phyloP scores from a whole-genome alignment of 768 basidiomycete genomes.

The Boletus pseudopeckii region DNA sequence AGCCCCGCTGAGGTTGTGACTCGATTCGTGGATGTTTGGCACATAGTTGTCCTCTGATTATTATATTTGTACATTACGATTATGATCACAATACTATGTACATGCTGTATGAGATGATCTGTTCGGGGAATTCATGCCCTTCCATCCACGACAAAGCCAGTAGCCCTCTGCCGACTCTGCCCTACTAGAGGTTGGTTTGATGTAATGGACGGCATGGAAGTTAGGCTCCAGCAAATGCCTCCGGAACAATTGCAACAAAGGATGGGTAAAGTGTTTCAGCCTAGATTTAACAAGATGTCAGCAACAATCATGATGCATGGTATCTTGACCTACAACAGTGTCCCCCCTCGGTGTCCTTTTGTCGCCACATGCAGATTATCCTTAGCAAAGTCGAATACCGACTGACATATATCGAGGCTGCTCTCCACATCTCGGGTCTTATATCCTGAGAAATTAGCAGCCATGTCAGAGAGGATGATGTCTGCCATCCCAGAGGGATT shows the following conservation, averaged over 20 bases:
- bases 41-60: slow-evolving; percentile 5
- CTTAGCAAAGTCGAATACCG: slow-evolving; percentile 67
- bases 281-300: slow-evolving; percentile 36
- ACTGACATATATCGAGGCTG: slow-evolving; percentile 69
- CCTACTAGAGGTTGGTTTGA: slow-evolving; percentile 84
- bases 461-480: slow-evolving; percentile 88
- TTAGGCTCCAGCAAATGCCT: slow-evolving; percentile 50
- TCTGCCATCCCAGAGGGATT: slow-evolving; percentile 55
- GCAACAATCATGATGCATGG: neutral
- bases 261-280: slow-evolving; percentile 83
- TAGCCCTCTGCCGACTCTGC: slow-evolving; percentile 79
- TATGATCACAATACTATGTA: slow-evolving; percentile 1
- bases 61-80: slow-evolving; percentile 16
- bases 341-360: slow-evolving; percentile 40
- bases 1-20: neutral
- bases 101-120: neutral
- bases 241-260: slow-evolving; percentile 64
- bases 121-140: slow-evolving; percentile 13
- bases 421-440: slow-evolving; percentile 58
- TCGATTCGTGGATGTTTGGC: neutral
- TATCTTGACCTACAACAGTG: slow-evolving; percentile 46
- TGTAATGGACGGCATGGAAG: slow-evolving; percentile 63
- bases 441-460: slow-evolving; percentile 78
- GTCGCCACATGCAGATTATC: slow-evolving; percentile 46
- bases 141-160: slow-evolving; percentile 81